A percentile compares a stretch with the other conserved stretches of the same genome.
Conservation (phyloP, 768 basidiomycete genomes). For the Leccinum arenicola region DNA sequence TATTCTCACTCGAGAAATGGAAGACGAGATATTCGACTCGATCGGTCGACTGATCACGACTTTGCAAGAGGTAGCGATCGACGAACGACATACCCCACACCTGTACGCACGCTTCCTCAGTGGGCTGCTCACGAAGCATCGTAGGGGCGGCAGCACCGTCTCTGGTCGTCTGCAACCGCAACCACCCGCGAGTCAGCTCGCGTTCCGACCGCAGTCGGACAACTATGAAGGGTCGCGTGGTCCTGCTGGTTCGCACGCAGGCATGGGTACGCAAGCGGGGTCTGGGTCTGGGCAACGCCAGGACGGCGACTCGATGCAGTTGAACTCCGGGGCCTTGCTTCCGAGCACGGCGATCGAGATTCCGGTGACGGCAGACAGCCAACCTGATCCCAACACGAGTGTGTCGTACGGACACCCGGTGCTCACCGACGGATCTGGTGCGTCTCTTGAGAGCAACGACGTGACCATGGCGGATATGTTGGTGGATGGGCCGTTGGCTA, state of each 20-base stretch:
- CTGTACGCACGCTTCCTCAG: slow-evolving; percentile 79
- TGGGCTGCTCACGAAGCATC: slow-evolving; percentile 64
- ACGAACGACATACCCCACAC: slow-evolving; percentile 77
- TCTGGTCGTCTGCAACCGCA: slow-evolving; percentile 52
- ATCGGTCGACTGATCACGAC: slow-evolving; percentile 73
- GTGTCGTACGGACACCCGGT: slow-evolving; percentile 36
- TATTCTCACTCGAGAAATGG: slow-evolving; percentile 54
- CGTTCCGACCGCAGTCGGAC: slow-evolving; percentile 11
- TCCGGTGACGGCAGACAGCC: neutral
- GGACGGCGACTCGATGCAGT: slow-evolving; percentile 32
- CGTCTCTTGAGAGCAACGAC: slow-evolving; percentile 9
- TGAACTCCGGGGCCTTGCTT: slow-evolving; percentile 17
- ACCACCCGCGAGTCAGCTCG: slow-evolving; percentile 42
- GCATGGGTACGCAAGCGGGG: slow-evolving; percentile 11
- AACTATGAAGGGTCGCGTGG: slow-evolving; percentile 26
- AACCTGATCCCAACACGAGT: slow-evolving; percentile 35
- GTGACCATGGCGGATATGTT: slow-evolving; percentile 26
- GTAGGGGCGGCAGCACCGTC: slow-evolving; percentile 59
- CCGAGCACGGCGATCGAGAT: neutral
- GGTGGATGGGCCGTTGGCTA: slow-evolving; percentile 57
- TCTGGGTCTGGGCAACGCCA: slow-evolving; percentile 16
- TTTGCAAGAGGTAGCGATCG: slow-evolving; percentile 71
- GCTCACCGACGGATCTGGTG: slow-evolving; percentile 6
- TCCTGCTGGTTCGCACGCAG: slow-evolving; percentile 27
- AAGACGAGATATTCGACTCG: slow-evolving; percentile 67